phyloP scores from a whole-genome alignment of 495 filamentous ascomycete genomes.

The Penicillium verhagenii region DNA sequence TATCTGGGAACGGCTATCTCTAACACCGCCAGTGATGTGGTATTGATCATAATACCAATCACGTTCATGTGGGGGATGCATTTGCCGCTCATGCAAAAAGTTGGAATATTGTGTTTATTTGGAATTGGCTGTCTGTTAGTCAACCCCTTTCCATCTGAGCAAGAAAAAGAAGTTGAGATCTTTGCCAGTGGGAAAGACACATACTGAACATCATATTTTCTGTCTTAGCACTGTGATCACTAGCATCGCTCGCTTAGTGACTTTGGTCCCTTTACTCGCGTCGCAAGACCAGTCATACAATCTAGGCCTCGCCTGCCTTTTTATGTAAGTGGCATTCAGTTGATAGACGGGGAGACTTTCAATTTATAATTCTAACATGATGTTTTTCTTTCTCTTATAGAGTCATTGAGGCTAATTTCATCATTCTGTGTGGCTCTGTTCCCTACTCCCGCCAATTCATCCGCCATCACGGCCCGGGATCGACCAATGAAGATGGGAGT shows the following conservation, averaged over 20 bases:
- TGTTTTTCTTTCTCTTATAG: not conserved
- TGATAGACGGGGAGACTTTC: too few species aligned
- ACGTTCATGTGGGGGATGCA: not conserved
- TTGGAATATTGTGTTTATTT: not conserved
- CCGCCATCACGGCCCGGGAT: not conserved
- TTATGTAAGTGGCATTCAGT: not conserved
- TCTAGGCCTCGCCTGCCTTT: not conserved
- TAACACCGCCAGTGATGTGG: not conserved
- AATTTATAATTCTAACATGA: not conserved
- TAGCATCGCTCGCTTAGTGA: not conserved
- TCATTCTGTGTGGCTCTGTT: constrained; percentile 7
- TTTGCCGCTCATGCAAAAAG: not conserved
- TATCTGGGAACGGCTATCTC: not conserved
- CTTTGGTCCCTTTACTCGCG: not conserved
- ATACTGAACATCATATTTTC: not conserved
- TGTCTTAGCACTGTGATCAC: not conserved
- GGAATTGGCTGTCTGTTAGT: not conserved
- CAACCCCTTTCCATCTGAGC: not conserved
- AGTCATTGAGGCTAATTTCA: constrained; percentile 7
- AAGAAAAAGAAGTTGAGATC: not conserved
- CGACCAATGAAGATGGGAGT: not conserved
- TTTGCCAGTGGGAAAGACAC: too few species aligned
- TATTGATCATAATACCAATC: not conserved
- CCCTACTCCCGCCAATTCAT: constrained; percentile 3
- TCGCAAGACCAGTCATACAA: constrained; percentile 6